phyloP scores from a whole-genome alignment of 202 grass and related monocot genomes.

The Dendrocalamus latiflorus region DNA sequence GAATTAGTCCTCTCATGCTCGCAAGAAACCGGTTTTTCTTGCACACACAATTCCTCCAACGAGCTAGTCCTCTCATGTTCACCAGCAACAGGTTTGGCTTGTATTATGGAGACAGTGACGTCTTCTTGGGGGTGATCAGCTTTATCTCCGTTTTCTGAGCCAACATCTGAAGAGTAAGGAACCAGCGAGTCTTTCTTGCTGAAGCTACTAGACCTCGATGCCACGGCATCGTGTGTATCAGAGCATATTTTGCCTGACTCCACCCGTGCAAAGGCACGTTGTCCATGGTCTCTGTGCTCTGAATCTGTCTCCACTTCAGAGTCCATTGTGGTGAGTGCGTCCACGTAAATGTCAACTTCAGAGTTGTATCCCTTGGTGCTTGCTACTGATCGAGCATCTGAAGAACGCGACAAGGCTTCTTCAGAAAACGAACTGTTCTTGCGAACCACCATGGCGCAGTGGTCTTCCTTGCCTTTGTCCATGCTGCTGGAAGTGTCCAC shows the following conservation, averaged over 20 bases:
- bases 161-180: slow-evolving; percentile 12
- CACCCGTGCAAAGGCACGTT: background rate
- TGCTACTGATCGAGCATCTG: slow-evolving; percentile 35
- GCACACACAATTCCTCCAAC: slow-evolving; percentile 32
- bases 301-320: slow-evolving; percentile 71
- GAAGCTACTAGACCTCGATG: slow-evolving; percentile 30
- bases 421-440: slow-evolving; percentile 25
- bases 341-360: slow-evolving; percentile 62
- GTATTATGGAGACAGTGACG: background rate
- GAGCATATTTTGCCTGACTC: slow-evolving; percentile 25
- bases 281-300: slow-evolving; percentile 30
- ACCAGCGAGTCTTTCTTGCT: slow-evolving; percentile 9
- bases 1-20: slow-evolving; percentile 42
- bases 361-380: slow-evolving; percentile 69
- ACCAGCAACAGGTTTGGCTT: slow-evolving; percentile 22
- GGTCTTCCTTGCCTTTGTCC: slow-evolving; percentile 29
- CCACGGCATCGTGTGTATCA: slow-evolving; percentile 5
- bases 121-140: slow-evolving; percentile 7
- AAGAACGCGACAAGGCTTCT: slow-evolving; percentile 40
- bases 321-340: slow-evolving; percentile 61
- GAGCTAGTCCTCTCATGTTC: slow-evolving; percentile 47
- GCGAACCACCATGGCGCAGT: background rate
- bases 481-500: slow-evolving; percentile 43
- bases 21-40: slow-evolving; percentile 26
- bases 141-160: slow-evolving; percentile 8